Evolutionary conservation across 2,329 filamentous ascomycete species (phyloP), one percentile per base, ranked within the genome.

Genomic region (Aureobasidium mangrovei): DNA sequence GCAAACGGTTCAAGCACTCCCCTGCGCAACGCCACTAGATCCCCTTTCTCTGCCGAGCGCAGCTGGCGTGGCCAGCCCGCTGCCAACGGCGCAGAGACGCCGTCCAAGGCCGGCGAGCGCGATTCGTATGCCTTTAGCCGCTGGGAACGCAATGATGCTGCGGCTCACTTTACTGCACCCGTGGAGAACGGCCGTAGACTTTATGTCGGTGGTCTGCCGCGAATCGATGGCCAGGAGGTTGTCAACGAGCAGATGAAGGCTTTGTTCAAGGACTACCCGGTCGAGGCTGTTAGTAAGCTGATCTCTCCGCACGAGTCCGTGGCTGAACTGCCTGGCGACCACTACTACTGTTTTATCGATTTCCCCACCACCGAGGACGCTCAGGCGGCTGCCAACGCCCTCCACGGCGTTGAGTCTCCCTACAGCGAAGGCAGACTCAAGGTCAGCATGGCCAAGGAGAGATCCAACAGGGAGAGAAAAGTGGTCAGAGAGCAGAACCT

Each of bases 221-320:
- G 66, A 12, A 68, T 77, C 57, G 65, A 68, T 10, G 67, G 72
- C 48, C 71, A 73, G 42, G 65, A 70, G 29, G 65, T 65, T 2
- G 64, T 74, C 36, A 69, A 74, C 55, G 66, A 64, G 47, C 70
- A 73, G 56, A 69, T 77, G 32, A 68, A 67, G 36, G 61, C 62
- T 3, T 66, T 77, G 52, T 77, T 78, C 64, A 62, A 69, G 10
- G 72, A 65, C 9, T 73, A 71, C 58, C 64, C 70, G 10, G 64
- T 77, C 62, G 67, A 72, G 60, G 72, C 71, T 49, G 69, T 77
- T 55, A 76, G 71, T 64, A 77, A 77, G 63, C 63, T 76, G 42
- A 62, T 64, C 9, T 60, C 58, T 12, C 61, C 62, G 2, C 51
- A 45, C 10, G 56, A 60, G 10, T 55, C 53, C 7, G 53, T 54